Conservation (phyloP, 2,329 filamentous ascomycete species). For the Calonectria multiphialidica region DNA sequence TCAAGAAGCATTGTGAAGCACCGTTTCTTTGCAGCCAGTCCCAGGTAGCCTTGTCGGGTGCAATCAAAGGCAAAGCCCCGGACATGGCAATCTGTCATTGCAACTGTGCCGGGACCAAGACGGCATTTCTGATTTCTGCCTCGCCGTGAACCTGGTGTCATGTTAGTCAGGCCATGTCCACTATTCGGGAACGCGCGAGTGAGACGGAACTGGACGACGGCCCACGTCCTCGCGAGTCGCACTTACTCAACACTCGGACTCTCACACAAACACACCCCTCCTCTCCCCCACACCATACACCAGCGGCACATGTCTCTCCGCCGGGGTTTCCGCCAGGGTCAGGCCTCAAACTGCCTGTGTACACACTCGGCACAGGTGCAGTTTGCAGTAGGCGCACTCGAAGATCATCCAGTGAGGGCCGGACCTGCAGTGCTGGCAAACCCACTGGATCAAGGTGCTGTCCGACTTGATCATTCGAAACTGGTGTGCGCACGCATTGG, state of each 20-base stretch:
- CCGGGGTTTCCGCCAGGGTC: constrained; percentile 20
- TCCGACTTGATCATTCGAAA: constrained; percentile 78
- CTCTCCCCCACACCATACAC: constrained; percentile 30
- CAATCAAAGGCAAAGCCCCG: constrained; percentile 32
- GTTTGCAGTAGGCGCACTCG: constrained; percentile 76
- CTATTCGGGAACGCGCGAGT: constrained; percentile 30
- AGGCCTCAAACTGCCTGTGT: constrained; percentile 52
- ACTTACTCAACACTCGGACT: constrained; percentile 13
- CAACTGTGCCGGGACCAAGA: constrained; percentile 37
- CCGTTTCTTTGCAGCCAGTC: constrained; percentile 37
- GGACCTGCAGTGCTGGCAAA: constrained; percentile 72
- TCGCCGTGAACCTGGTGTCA: constrained; percentile 31
- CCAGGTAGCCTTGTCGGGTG: constrained; percentile 37
- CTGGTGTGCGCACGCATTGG: constrained; percentile 69
- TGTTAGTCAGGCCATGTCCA: constrained; percentile 38
- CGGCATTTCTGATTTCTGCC: constrained; percentile 8
- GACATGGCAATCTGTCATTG: constrained; percentile 31
- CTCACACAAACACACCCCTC: constrained; percentile 27
- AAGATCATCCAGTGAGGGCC: constrained; percentile 78
- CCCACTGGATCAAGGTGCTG: constrained; percentile 74
- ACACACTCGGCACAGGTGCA: constrained; percentile 73
- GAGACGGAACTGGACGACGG: constrained; percentile 22
- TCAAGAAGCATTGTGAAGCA: constrained; percentile 32
- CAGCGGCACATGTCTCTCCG: constrained; percentile 33
- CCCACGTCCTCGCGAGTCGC: constrained; percentile 15